Base-by-base conservation (phyloP, 225 moss, liverwort and hornwort species). In the Straminergon stramineum region DNA sequence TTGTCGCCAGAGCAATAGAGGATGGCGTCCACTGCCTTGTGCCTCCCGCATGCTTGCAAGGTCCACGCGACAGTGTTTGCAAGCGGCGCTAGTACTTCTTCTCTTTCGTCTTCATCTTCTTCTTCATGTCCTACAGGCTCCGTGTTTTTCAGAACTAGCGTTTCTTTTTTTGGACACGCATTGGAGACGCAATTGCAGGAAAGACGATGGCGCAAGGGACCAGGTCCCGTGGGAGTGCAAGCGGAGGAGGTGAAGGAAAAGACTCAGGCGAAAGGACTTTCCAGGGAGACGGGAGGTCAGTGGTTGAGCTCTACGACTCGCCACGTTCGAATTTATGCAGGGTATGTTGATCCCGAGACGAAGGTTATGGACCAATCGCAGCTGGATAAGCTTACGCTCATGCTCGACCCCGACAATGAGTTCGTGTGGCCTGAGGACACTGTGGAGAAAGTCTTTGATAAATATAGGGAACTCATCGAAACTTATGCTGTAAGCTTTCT, bases 221-320 rank as follows among this genome's bases (percentile, higher is more conserved):
- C 85, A 15, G 90, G 89, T 61, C 73, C 90, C 17, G 91, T 90
- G 81, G 81, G 80, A 74, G 92, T 94, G 80, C 90, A 91, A 63
- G 94, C 92, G 48, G 94, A 94, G 88, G 93, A 92, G 76, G 79
- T 92, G 82, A 85, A 92, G 89, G 87, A 91, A 87, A 92, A 93
- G 84, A 93, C 92, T 21, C 76, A 92, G 91, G 86, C 95, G 19
- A 88, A 74, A 61, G 96, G 96, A 30, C 87, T 97, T 52, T 96
- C 97, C 23, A 92, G 91, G 70, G 91, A 95, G 88, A 86, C 81
- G 61, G 99, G 99, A 43, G 99, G 99, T 27, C 94, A 95, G 88
- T 99, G 99, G 99, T 90, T 99, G 88, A 99, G 99, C 89, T 92
- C 92, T 71, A 99, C 99, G 61, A 99, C 99, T 86, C 95, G 99